Evolutionary conservation across 2,329 filamentous ascomycete species (phyloP).

Genomic region (Colletotrichum orbiculare): DNA sequence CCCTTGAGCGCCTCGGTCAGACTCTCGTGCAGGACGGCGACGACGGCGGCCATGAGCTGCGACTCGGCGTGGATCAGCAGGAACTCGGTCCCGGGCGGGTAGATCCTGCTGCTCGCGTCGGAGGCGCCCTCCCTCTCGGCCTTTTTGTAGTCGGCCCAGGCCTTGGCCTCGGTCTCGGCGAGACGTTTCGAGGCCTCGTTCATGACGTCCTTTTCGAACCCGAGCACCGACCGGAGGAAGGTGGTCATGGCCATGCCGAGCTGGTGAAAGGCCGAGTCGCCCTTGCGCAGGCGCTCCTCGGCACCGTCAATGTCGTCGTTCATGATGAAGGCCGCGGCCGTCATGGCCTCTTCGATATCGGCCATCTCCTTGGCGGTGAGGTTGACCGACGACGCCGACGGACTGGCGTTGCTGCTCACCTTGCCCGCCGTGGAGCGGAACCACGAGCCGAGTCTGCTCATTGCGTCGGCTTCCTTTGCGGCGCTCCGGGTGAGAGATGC

Average conservation of each 20-base stretch:
- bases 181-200: slow-evolving; percentile 80
- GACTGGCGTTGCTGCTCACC: slow-evolving; percentile 46
- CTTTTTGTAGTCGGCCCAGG: slow-evolving; percentile 80
- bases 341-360: slow-evolving; percentile 70
- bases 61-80: slow-evolving; percentile 85
- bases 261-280: slow-evolving; percentile 87
- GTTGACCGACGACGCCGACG: slow-evolving; percentile 43
- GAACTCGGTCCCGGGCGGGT: slow-evolving; percentile 87
- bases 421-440: slow-evolving; percentile 56
- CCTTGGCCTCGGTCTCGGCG: slow-evolving; percentile 78
- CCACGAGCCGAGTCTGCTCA: slow-evolving; percentile 64
- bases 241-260: slow-evolving; percentile 83
- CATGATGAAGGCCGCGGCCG: slow-evolving; percentile 79
- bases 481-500: background rate
- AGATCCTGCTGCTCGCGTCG: slow-evolving; percentile 61
- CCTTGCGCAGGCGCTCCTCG: slow-evolving; percentile 76
- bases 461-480: slow-evolving; percentile 38
- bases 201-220: slow-evolving; percentile 94
- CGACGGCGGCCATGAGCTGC: slow-evolving; percentile 88
- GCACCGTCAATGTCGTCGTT: slow-evolving; percentile 91
- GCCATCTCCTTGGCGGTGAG: slow-evolving; percentile 57
- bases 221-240: slow-evolving; percentile 87
- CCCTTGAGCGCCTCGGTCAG: slow-evolving; percentile 90
- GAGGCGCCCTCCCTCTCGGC: slow-evolving; percentile 60
- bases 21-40: slow-evolving; percentile 91